Percentiles rank a stretch among this genome's conserved stretches.
Conservation (phyloP, 179 eudicot species). For the Gypsophila paniculata region DNA sequence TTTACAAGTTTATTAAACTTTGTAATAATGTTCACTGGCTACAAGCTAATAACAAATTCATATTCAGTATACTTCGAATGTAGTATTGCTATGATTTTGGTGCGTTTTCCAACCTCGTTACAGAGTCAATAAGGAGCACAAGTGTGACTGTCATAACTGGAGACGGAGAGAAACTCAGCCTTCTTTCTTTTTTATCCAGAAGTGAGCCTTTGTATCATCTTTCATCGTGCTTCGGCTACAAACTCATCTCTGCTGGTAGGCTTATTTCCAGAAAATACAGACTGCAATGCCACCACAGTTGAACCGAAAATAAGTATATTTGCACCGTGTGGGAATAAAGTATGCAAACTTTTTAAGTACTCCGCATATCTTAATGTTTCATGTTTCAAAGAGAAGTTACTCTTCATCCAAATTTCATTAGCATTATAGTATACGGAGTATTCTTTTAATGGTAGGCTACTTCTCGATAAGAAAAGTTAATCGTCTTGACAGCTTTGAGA, state of each 20-base stretch:
- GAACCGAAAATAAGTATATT: not conserved
- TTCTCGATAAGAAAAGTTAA: not conserved
- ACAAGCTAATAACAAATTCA: slow-evolving; percentile 18
- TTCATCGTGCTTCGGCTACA: slow-evolving; percentile 34
- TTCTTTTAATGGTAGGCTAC: not conserved
- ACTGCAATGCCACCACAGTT: slow-evolving; percentile 40
- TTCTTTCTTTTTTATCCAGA: not conserved
- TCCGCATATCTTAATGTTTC: no score
- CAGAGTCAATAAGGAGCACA: slow-evolving; percentile 8
- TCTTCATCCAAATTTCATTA: no score
- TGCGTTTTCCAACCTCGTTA: not conserved
- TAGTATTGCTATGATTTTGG: not conserved
- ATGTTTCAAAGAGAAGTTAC: no score
- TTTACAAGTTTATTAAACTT: slow-evolving; percentile 4
- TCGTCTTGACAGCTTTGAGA: not conserved
- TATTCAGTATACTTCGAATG: not conserved
- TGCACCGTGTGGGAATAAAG: not conserved
- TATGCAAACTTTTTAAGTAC: no score
- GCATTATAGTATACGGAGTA: not conserved
- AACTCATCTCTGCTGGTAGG: slow-evolving; percentile 75
- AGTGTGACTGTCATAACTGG: not conserved
- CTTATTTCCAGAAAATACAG: slow-evolving; percentile 74
- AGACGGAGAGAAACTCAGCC: not conserved
- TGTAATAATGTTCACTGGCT: not conserved
- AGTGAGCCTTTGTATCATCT: not conserved